phyloP scores from a whole-genome alignment of 768 basidiomycete species.

The Collybia sp. region DNA sequence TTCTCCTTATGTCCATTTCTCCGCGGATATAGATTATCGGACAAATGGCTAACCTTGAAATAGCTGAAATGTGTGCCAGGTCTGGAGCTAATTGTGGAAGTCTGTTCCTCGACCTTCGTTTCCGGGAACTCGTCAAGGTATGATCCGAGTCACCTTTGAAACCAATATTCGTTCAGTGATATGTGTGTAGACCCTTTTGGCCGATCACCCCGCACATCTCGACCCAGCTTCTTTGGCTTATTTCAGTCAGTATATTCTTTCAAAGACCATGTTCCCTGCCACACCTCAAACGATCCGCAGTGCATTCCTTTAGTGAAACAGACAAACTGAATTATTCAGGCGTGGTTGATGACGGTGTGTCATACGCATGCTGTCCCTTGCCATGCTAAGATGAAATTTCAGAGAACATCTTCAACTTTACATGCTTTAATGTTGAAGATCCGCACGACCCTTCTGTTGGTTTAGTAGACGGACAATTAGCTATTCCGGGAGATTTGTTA shows the following conservation, averaged over 20 bases:
- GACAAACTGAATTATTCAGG: conserved; percentile 80
- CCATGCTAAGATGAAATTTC: conserved; percentile 7
- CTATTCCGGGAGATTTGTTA: conserved; percentile 75
- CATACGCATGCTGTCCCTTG: not conserved
- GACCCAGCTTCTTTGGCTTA: conserved; percentile 79
- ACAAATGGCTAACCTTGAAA: conserved; percentile 75
- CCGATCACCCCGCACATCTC: conserved; percentile 82
- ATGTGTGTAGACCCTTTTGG: conserved; percentile 43
- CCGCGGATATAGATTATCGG: conserved; percentile 60
- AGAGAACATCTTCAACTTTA: conserved; percentile 87
- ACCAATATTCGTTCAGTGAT: conserved; percentile 3
- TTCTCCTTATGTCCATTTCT: conserved; percentile 4
- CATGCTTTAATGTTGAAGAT: conserved; percentile 85
- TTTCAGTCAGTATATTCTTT: conserved; percentile 47
- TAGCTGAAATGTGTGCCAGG: conserved; percentile 86
- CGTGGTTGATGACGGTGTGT: conserved; percentile 67
- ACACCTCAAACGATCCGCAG: conserved; percentile 19
- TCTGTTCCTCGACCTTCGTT: conserved; percentile 83
- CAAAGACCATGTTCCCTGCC: not conserved
- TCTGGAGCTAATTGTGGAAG: conserved; percentile 87
- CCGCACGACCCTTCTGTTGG: conserved; percentile 78
- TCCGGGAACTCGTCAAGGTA: conserved; percentile 74
- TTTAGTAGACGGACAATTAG: conserved; percentile 76
- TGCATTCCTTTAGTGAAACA: conserved; percentile 85
- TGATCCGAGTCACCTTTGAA: conserved; percentile 2